phyloP scores from a whole-genome alignment of 306 rosid species.

The Cicer cuneatum region DNA sequence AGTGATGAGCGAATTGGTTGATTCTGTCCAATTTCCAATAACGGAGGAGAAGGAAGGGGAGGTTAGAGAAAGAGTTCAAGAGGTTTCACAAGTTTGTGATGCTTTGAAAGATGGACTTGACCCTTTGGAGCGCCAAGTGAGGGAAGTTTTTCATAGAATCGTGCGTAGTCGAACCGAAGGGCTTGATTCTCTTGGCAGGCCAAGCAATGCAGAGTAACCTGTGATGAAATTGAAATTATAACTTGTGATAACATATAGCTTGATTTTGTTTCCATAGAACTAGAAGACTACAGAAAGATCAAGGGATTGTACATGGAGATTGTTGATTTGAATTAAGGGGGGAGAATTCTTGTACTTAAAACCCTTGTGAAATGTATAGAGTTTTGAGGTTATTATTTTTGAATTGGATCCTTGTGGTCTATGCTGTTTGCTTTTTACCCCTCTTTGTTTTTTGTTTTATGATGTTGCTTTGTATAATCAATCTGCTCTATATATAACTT shows the following conservation, averaged over 20 bases:
- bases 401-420: conserved; percentile 41
- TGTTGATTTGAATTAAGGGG: conserved; percentile 36
- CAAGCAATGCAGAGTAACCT: conserved; percentile 48
- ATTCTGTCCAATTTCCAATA: conserved; percentile 73
- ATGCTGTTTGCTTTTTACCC: conserved; percentile 36
- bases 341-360: conserved; percentile 53
- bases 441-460: conserved; percentile 21
- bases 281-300: conserved; percentile 41
- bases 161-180: conserved; percentile 80
- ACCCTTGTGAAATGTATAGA: conserved; percentile 55
- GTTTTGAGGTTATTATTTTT: conserved; percentile 44
- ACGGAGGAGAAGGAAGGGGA: conserved; percentile 74
- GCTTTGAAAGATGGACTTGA: conserved; percentile 72
- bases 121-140: conserved; percentile 89
- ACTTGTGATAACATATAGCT: conserved; percentile 37
- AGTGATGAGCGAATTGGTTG: conserved; percentile 69
- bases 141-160: conserved; percentile 82
- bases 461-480: conserved; percentile 59
- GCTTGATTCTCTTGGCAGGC: conserved; percentile 67
- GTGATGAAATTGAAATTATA: conserved; percentile 4
- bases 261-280: conserved; percentile 37
- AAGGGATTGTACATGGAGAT: conserved; percentile 8
- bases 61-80: conserved; percentile 73
- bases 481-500: conserved; percentile 44
- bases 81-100: conserved; percentile 60